Conservation (phyloP, 2,329 filamentous ascomycete species). For the Diplodia scrobiculata region DNA sequence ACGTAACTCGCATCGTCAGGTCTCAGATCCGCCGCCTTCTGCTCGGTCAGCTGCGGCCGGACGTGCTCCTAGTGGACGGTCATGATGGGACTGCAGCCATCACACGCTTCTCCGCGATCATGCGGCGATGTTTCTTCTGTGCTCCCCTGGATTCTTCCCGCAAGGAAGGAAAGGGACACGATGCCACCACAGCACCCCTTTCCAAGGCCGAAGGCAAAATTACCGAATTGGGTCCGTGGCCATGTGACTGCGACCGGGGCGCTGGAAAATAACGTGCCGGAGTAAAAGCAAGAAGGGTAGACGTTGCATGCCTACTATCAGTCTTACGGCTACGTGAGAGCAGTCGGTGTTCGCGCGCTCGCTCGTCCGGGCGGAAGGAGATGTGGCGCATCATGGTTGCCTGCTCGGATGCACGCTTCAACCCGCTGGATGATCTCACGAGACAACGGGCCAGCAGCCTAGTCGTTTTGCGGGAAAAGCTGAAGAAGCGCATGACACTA, state of each 20-base stretch:
- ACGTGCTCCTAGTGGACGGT: background rate
- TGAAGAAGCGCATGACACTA: conserved; percentile 5
- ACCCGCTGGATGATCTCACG: background rate
- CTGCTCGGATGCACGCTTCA: conserved; percentile 4
- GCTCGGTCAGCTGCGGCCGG: conserved; percentile 10
- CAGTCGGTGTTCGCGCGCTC: background rate
- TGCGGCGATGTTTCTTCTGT: background rate
- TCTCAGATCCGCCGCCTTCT: conserved; percentile 1
- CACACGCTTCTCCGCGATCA: background rate
- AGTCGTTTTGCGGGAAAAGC: background rate
- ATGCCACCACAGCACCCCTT: conserved; percentile 11
- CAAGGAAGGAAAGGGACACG: background rate
- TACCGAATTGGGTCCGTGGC: conserved; percentile 15
- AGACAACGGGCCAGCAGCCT: background rate
- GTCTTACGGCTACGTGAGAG: background rate
- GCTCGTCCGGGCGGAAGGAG: background rate
- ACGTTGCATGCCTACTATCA: background rate
- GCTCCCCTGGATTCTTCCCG: conserved; percentile 12
- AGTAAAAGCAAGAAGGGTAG: background rate
- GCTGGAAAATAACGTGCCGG: background rate
- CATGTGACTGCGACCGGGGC: conserved; percentile 10
- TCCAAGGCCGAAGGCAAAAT: conserved; percentile 6
- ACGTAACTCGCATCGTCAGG: conserved; percentile 18
- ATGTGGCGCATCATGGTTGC: conserved; percentile 1
- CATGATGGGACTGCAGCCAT: background rate